These are phyloP conservation scores for Scedosporium dehoogii DNA, from an alignment of 2,329 filamentous ascomycete genomes.

Conservation along the genomic window DNA sequence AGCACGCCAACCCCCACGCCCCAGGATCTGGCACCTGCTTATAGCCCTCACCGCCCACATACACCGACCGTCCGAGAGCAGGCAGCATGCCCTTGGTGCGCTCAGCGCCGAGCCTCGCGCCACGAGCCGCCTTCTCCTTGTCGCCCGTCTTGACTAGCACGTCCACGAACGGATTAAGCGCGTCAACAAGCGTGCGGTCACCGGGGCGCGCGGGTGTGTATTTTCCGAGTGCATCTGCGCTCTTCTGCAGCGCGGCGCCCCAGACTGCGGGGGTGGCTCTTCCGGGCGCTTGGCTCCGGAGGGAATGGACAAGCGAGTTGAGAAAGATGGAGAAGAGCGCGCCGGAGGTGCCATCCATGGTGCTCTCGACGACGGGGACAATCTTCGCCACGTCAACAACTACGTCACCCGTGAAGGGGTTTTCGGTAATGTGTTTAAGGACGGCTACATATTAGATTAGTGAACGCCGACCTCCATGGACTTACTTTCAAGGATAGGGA, in stretches of 20 bases:
- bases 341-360: conserved; percentile 54
- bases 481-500: not conserved
- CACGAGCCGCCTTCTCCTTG: conserved; percentile 61
- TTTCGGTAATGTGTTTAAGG: conserved; percentile 35
- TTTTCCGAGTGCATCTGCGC: conserved; percentile 59
- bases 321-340: conserved; percentile 72
- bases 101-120: conserved; percentile 66
- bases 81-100: conserved; percentile 88
- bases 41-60: conserved; percentile 33
- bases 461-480: not conserved
- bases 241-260: conserved; percentile 60
- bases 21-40: conserved; percentile 52
- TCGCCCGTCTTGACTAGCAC: conserved; percentile 52
- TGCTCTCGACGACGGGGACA: conserved; percentile 43
- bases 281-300: conserved; percentile 32
- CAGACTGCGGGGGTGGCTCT: conserved; percentile 31
- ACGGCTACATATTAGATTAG: conserved; percentile 31
- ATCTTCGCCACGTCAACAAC: conserved; percentile 42
- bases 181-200: conserved; percentile 85
- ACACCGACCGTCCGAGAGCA: conserved; percentile 55
- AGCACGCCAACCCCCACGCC: conserved; percentile 63
- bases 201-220: conserved; percentile 88
- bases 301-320: conserved; percentile 65
- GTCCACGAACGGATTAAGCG: conserved; percentile 78
- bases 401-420: conserved; percentile 38